Base-by-base conservation (phyloP, 2,329 filamentous ascomycete species). In the Aaosphaeria pasadenensis region DNA sequence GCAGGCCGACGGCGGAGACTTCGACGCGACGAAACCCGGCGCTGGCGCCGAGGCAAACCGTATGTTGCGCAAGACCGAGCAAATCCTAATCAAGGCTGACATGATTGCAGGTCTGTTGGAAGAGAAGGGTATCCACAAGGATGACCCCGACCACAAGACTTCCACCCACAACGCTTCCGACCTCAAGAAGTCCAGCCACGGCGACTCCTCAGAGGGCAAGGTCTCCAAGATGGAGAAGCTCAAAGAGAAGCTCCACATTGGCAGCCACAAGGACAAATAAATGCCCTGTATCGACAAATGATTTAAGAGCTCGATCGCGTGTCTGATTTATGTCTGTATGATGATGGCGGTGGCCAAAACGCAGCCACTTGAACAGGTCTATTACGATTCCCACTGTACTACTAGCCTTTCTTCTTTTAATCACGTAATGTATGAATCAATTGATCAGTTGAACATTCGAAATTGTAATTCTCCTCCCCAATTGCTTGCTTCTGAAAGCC, bases 1-100 rank as follows among this genome's bases (percentile, higher is more conserved):
- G 30, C 69, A 74, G 32, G 82, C 83, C 11, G 84, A 89, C 36
- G 85, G 85, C 1, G 85, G 85, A 5, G 76, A 87, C 56, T 87
- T 87, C 60, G 85, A 88, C 57, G 70, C 69, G 1, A 59, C 58
- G 6, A 79, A 79, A 50, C 79, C 84, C 0, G 85, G 85, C 7
- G 86, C 86, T 7, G 84, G 83, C 3, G 72, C 69, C 33, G 86
- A 89, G 66, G 85, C 85, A 51, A 83, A 86, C 55, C 78, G 86
- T 85, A 67, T 60, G 71, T 67, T 49, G 56, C 55, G 51, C 39
- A 54, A 71, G 66, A 56, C 61, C 39, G 31, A 48, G 53, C 30
- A 57, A 54, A 46, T 31, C 4, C 13, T 62, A 52, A 57, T 44
- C 63, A 55, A 64, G 65, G 59, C 62, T 77, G 50, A 71, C 57